Evolutionary conservation across 768 basidiomycete species (phyloP), one percentile per base, ranked within the genome.

Genomic region (Chlorophyllum brunneum): DNA sequence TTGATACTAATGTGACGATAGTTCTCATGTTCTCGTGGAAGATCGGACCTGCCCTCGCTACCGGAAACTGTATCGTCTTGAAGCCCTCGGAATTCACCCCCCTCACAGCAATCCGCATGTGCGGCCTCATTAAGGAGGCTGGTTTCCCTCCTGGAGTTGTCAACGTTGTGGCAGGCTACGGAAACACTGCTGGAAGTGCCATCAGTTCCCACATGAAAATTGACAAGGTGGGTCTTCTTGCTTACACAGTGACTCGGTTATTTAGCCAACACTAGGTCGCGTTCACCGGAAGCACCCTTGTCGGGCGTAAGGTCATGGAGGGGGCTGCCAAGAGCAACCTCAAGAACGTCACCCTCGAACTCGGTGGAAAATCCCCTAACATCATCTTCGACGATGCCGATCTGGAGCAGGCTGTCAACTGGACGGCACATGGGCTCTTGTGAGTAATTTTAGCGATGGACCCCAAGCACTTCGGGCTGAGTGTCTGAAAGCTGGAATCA

Each of bases 81-180:
- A 94, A 80, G 71, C 84, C 89, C 6, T 90, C 88, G 1, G 89
- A 91, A 60, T 73, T 89, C 56, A 90, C 89, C 0, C 87, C 89
- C 9, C 66, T 89, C 30, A 80, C 83, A 5, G 87, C 86, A 10
- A 67, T 91, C 47, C 72, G 73, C 27, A 62, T 83, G 56, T 67
- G 67, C 43, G 65, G 71, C n/a, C 76, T 94, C 45, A 71, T 84
- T 56, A 61, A 77, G 13, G 81, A 92, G 63, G 88, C 87, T 1
- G 89, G 88, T 8, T 83, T 89, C 69, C 90, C 89, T 4, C 73
- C 82, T 1, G 89, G 92, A 51, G 85, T 86, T 30, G 75, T 94
- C 57, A 92, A 94, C 67, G 69, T 90, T 55, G 64, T 94, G 37
- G 79, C 77, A 0, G 91, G 90, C 15, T 83, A 84, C 60, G 92